These are phyloP conservation scores for Paspalum vaginatum DNA, from an alignment of 176 grass and related monocot species.

Conservation along the genomic window DNA sequence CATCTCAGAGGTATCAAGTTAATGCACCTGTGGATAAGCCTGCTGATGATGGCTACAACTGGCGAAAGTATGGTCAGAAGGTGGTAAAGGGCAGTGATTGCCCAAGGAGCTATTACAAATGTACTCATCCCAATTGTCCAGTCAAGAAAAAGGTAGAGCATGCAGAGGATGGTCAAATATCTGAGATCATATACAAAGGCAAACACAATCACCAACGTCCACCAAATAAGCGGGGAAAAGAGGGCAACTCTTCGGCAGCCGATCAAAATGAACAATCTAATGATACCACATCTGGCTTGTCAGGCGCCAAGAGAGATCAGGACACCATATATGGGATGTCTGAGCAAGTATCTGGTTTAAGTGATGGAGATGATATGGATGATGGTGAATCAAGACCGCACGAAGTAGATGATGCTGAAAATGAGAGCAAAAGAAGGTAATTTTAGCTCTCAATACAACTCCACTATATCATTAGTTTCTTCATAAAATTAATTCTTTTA, in stretches of 20 bases:
- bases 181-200: slow-evolving; percentile 97
- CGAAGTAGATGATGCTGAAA: slow-evolving; percentile 51
- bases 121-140: slow-evolving; percentile 75
- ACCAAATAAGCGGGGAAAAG: slow-evolving; percentile 76
- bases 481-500: slow-evolving; percentile 20
- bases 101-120: slow-evolving; percentile 86
- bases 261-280: slow-evolving; percentile 66
- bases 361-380: slow-evolving; percentile 81
- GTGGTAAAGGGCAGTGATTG: slow-evolving; percentile 92
- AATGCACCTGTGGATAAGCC: slow-evolving; percentile 78
- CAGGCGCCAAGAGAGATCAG: slow-evolving; percentile 62
- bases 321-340: slow-evolving; percentile 61
- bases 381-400: slow-evolving; percentile 52
- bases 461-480: slow-evolving; percentile 11
- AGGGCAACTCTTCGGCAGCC: slow-evolving; percentile 48
- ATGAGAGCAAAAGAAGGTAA: slow-evolving; percentile 71
- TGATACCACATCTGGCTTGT: slow-evolving; percentile 48
- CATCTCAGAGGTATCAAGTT: slow-evolving; percentile 60
- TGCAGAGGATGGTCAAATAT: slow-evolving; percentile 87
- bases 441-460: slow-evolving; percentile 30
- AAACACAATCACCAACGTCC: slow-evolving; percentile 85
- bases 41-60: slow-evolving; percentile 86
- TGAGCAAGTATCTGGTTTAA: slow-evolving; percentile 75
- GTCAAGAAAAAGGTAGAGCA: slow-evolving; percentile 94
- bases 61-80: slow-evolving; percentile 96